A percentile compares a stretch with the other conserved stretches of the same genome.
Evolutionary conservation across 345 rosid species (phyloP).

Genomic region (Murraya koenigii): DNA sequence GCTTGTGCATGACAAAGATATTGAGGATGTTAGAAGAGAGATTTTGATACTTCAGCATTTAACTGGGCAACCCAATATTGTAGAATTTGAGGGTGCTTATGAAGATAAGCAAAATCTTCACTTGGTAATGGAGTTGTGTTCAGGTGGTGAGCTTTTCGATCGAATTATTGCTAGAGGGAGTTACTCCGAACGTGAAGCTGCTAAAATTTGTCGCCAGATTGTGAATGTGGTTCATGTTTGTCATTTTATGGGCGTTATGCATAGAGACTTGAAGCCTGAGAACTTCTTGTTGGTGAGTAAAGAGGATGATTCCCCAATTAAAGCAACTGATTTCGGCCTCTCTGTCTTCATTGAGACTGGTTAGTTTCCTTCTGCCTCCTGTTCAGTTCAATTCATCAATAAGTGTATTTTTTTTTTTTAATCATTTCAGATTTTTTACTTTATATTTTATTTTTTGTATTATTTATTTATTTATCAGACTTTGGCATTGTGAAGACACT

Average conservation of each 20-base stretch:
- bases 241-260: constrained; percentile 95
- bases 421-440: not conserved
- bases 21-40: constrained; percentile 70
- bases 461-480: not conserved
- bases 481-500: not conserved
- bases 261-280: constrained; percentile 93
- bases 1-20: constrained; percentile 43
- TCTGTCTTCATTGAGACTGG: constrained; percentile 93
- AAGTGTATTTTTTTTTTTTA: not conserved
- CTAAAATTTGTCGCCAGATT: constrained; percentile 62
- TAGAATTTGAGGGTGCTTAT: constrained; percentile 76
- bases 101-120: constrained; percentile 66
- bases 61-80: constrained; percentile 85
- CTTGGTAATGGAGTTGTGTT: constrained; percentile 90
- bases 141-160: constrained; percentile 94
- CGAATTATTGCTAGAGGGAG: constrained; percentile 67
- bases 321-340: constrained; percentile 87
- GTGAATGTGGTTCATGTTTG: constrained; percentile 88
- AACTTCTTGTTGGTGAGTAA: constrained; percentile 70
- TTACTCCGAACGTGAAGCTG: constrained; percentile 84
- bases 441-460: too few relatives aligned
- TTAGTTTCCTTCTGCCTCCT: constrained; percentile 15
- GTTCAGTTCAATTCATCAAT: not conserved
- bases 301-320: constrained; percentile 49
- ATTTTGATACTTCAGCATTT: constrained; percentile 74